A percentile compares a stretch with the other conserved stretches of the same genome.
phyloP scores from a whole-genome alignment of 2,329 filamentous ascomycete genomes.

The Penicillium concentricum region DNA sequence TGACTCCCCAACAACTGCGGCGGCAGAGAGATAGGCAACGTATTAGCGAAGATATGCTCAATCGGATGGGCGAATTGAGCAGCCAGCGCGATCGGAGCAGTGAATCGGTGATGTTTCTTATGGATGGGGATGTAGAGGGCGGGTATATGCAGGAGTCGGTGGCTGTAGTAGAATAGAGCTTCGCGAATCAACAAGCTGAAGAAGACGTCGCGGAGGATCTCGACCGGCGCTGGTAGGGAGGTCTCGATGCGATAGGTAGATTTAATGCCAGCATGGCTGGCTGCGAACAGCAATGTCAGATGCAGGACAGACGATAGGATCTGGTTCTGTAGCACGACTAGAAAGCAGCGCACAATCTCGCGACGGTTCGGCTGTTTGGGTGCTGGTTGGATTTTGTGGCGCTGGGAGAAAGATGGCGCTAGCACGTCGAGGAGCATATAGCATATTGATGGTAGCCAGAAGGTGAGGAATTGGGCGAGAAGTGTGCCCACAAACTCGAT shows the following conservation, averaged over 20 bases:
- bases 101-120: constrained; percentile 58
- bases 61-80: constrained; percentile 58
- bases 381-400: constrained; percentile 56
- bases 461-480: constrained; percentile 22
- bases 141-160: constrained; percentile 54
- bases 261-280: constrained; percentile 9
- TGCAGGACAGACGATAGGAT: constrained; percentile 42
- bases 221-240: constrained; percentile 36
- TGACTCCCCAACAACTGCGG: constrained; percentile 50
- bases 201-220: constrained; percentile 44
- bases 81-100: constrained; percentile 55
- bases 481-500: constrained; percentile 32
- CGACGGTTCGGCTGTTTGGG: constrained; percentile 49
- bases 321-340: constrained; percentile 52
- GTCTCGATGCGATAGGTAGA: constrained; percentile 42
- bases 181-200: constrained; percentile 49
- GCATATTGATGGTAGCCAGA: constrained; percentile 31
- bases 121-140: constrained; percentile 53
- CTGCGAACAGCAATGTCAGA: constrained; percentile 19
- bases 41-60: constrained; percentile 58
- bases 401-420: constrained; percentile 50
- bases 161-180: constrained; percentile 56
- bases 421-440: constrained; percentile 48
- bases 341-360: constrained; percentile 48
- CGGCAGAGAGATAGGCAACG: constrained; percentile 53